Conservation (phyloP, 2,329 filamentous ascomycete species). For the Madurella fahalii region DNA sequence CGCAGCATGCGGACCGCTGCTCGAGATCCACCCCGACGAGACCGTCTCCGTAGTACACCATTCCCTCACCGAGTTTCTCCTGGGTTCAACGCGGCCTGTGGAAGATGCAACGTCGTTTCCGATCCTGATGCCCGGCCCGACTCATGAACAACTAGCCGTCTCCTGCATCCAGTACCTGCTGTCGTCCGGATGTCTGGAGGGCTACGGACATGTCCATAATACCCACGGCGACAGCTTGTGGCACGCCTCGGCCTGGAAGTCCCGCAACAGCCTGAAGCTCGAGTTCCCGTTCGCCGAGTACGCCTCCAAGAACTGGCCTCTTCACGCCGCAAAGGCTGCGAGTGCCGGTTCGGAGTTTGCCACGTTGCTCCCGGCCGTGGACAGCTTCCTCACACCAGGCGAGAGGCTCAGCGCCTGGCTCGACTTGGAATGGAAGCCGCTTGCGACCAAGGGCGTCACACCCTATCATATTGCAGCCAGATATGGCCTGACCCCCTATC, state of each 20-base stretch:
- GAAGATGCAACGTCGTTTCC: conserved; percentile 16
- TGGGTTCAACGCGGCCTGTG: conserved; percentile 16
- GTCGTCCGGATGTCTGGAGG: conserved; percentile 18
- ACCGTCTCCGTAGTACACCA: conserved; percentile 44
- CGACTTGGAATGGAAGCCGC: conserved; percentile 1
- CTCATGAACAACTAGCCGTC: conserved; percentile 23
- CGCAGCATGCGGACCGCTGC: conserved; percentile 38
- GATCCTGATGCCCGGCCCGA: conserved; percentile 17
- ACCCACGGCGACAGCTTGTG: background rate
- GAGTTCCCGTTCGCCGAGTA: conserved; percentile 31
- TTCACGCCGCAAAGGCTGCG: conserved; percentile 26
- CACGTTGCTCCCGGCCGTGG: background rate
- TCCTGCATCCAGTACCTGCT: conserved; percentile 24
- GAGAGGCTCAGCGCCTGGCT: conserved; percentile 7
- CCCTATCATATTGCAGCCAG: conserved; percentile 11
- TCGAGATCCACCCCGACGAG: conserved; percentile 44
- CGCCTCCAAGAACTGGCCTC: conserved; percentile 30
- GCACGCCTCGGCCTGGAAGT: too few relatives aligned
- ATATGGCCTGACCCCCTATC: conserved; percentile 10
- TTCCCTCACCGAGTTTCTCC: conserved; percentile 46
- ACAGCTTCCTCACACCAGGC: conserved; percentile 3
- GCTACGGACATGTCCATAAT: background rate
- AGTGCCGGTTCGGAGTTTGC: background rate
- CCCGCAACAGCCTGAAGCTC: conserved; percentile 1
- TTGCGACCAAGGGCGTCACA: background rate